These are phyloP conservation scores for Apophysomyces sp. DNA, from an alignment of 371 early-diverging fungal genomes.

Conservation along the genomic window DNA sequence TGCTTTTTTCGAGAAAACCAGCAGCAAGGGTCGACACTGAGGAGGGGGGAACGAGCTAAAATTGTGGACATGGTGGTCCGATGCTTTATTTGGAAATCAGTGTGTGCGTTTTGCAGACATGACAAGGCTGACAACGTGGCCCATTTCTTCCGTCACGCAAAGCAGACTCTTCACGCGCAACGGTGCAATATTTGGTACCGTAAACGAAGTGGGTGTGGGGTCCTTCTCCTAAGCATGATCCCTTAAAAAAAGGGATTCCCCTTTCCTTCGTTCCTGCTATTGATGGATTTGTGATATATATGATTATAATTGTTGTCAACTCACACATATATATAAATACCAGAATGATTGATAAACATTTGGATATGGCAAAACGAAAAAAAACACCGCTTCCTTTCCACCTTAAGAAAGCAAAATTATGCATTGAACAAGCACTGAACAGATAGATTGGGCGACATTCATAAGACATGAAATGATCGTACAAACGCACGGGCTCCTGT, in stretches of 20 bases:
- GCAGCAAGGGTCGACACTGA: neutral
- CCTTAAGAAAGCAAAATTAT: too few species aligned
- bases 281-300: too few species aligned
- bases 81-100: neutral
- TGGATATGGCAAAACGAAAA: too few species aligned
- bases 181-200: constrained; percentile 1
- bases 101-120: neutral
- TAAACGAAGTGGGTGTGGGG: neutral
- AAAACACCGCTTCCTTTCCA: too few species aligned
- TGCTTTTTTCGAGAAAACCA: constrained; percentile 1
- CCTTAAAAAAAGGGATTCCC: neutral
- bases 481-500: too few species aligned
- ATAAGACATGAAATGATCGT: too few species aligned
- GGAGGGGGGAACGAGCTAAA: neutral
- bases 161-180: neutral
- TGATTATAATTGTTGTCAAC: neutral
- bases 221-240: neutral
- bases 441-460: too few species aligned
- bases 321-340: too few species aligned
- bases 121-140: neutral
- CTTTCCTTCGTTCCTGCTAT: neutral
- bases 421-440: too few species aligned
- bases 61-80: neutral
- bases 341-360: too few species aligned
- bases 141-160: neutral